Percentiles rank a stretch among this genome's conserved stretches.
phyloP scores from a whole-genome alignment of 176 grass and related monocot species.

The Avena insularis region DNA sequence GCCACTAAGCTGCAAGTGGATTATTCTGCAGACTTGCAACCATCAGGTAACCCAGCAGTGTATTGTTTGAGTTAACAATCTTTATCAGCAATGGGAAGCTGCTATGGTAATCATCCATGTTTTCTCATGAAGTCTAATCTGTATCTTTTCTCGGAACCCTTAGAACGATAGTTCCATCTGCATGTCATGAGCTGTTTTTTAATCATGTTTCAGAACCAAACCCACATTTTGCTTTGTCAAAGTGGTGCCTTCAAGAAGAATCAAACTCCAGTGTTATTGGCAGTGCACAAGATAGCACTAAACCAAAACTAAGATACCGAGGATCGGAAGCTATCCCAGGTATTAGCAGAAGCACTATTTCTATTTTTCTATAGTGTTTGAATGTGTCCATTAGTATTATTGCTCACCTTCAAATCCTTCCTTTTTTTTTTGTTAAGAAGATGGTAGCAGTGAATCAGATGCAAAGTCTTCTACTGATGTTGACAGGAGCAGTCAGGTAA shows the following conservation, averaged over 20 bases:
- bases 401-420: neutral
- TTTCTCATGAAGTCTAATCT: neutral
- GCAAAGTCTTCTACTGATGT: conserved; percentile 32
- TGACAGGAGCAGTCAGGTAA: conserved; percentile 51
- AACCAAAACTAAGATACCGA: conserved; percentile 71
- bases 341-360: conserved; percentile 39
- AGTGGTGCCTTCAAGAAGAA: conserved; percentile 63
- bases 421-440: conserved; percentile 34
- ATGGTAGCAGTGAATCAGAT: conserved; percentile 41
- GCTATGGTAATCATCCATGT: conserved; percentile 3
- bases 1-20: conserved; percentile 68
- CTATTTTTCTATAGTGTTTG: conserved; percentile 28
- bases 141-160: neutral
- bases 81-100: neutral
- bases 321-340: conserved; percentile 45
- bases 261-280: conserved; percentile 26
- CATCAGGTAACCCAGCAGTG: conserved; percentile 50
- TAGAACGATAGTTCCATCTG: neutral
- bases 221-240: conserved; percentile 65
- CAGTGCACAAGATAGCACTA: conserved; percentile 21
- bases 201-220: conserved; percentile 51
- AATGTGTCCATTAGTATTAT: conserved; percentile 12
- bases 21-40: conserved; percentile 33
- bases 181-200: conserved; percentile 13
- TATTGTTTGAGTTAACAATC: neutral